phyloP scores from a whole-genome alignment of 306 rosid genomes.

The Pueraria montana region DNA sequence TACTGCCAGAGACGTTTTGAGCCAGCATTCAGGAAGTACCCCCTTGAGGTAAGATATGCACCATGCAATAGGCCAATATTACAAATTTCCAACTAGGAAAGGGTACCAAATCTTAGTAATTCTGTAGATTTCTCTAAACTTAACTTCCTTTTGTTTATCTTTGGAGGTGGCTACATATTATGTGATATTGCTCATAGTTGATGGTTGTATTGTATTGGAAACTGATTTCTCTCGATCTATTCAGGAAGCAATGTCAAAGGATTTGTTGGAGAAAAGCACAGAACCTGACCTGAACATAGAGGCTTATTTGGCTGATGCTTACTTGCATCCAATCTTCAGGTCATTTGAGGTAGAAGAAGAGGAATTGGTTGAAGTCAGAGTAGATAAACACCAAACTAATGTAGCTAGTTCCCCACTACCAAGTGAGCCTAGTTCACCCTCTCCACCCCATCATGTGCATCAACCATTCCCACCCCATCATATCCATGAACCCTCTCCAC shows the following conservation, averaged over 20 bases:
- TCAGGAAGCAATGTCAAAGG: constrained; percentile 96
- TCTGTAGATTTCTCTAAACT: neutral
- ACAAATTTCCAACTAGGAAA: neutral
- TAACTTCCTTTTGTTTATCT: constrained; percentile 12
- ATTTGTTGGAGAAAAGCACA: constrained; percentile 65
- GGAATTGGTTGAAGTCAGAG: constrained; percentile 70
- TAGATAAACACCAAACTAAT: constrained; percentile 74
- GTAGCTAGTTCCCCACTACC: constrained; percentile 49
- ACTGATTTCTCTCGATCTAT: constrained; percentile 25
- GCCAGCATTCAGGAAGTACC: constrained; percentile 92
- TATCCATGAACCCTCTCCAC: constrained; percentile 43
- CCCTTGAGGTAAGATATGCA: constrained; percentile 78
- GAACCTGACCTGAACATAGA: constrained; percentile 81
- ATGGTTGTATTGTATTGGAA: constrained; percentile 27
- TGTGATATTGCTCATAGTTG: neutral
- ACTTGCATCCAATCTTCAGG: constrained; percentile 91
- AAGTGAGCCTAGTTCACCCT: constrained; percentile 68
- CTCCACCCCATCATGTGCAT: constrained; percentile 58
- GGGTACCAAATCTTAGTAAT: neutral
- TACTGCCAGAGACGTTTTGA: constrained; percentile 87
- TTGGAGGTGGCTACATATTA: neutral
- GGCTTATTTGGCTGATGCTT: constrained; percentile 86
- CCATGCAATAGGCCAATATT: constrained; percentile 35
- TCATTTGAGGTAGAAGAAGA: constrained; percentile 79
- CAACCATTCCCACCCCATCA: constrained; percentile 49